phyloP scores from a whole-genome alignment of 2,329 filamentous ascomycete genomes.

The Clonostachys sp. region DNA sequence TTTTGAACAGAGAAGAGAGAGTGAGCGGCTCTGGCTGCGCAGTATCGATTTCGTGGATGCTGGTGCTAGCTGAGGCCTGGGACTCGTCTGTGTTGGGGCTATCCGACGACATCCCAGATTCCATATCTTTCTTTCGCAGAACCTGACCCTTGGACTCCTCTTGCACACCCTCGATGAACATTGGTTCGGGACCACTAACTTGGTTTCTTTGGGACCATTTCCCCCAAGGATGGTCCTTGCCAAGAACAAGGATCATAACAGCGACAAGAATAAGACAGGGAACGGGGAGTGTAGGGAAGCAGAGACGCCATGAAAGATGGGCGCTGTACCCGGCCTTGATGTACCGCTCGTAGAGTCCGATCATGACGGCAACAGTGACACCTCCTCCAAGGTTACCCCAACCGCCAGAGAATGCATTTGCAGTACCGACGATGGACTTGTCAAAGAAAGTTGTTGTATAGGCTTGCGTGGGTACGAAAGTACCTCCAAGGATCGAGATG shows the following conservation, averaged over 20 bases:
- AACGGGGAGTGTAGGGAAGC: not conserved
- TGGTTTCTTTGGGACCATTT: conserved; percentile 1
- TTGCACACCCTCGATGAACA: not conserved
- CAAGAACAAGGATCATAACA: conserved; percentile 1
- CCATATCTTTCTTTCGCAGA: not conserved
- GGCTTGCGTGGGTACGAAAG: conserved; percentile 83
- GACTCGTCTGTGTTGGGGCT: not conserved
- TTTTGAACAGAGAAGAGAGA: not conserved
- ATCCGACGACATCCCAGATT: not conserved
- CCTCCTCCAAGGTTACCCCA: conserved; percentile 73
- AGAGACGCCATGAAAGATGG: conserved; percentile 1
- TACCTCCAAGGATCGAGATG: conserved; percentile 72
- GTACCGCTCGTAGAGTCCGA: conserved; percentile 28
- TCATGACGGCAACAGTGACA: conserved; percentile 55
- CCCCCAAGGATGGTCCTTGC: conserved; percentile 1
- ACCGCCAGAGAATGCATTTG: conserved; percentile 80
- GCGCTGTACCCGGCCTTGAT: not conserved
- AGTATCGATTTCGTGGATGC: not conserved
- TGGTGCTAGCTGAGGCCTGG: not conserved
- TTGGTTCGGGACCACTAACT: too few relatives aligned
- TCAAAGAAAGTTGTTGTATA: conserved; percentile 94
- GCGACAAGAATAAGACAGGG: conserved; percentile 1
- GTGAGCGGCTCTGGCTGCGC: not conserved
- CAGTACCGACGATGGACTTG: conserved; percentile 84
- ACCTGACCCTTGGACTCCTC: not conserved